Evolutionary conservation across 805 yeast genomes (phyloP), one percentile per base, ranked within the genome.

Genomic region (Lipomyces yamadae): DNA sequence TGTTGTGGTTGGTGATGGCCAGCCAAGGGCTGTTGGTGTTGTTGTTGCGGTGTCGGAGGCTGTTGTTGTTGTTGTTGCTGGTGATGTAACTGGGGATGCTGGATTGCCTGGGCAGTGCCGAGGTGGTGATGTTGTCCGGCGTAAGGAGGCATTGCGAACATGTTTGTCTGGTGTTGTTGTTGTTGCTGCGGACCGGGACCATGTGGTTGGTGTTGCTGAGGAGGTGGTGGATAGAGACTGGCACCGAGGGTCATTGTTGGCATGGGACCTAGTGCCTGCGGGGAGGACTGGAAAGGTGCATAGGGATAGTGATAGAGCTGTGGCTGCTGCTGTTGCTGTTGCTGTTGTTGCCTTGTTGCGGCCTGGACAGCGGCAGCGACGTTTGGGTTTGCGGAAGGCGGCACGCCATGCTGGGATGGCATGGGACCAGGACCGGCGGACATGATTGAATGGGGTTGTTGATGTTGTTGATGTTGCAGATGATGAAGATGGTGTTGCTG

Each of bases 291-390:
- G 58, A 32, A 56, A 5, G 58, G 58, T 8, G 48, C 58, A 48
- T 34, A 35, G 24, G 42, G 57, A n/a, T 52, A 30, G 42, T 55
- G 55, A 30, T 33, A 42, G 35, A 33, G 34, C 53, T 50, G 61
- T 5, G 13, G 53, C 10, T 48, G 54, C 24, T 52, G 58, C 37
- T 63, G 53, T 5, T 48, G 54, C 24, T 52, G 58, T 37, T 63
- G 64, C 10, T 55, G 58, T 52, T 53, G 64, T 15, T 60, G 63
- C n/a, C 55, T 56, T 58, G 8, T 42, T 15, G 61, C 61, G n/a
- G 52, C 55, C 56, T n/a, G 60, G 56, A 29, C 56, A 29, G 58
- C 39, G 35, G 57, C 48, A 5, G 18, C 50, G 6, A 53, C 13
- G 13, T 15, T 6, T 6, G 54, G 45, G 2, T 34, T 58, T 15